Base-by-base conservation (phyloP, 768 basidiomycete genomes). In the Pisolithus orientalis region DNA sequence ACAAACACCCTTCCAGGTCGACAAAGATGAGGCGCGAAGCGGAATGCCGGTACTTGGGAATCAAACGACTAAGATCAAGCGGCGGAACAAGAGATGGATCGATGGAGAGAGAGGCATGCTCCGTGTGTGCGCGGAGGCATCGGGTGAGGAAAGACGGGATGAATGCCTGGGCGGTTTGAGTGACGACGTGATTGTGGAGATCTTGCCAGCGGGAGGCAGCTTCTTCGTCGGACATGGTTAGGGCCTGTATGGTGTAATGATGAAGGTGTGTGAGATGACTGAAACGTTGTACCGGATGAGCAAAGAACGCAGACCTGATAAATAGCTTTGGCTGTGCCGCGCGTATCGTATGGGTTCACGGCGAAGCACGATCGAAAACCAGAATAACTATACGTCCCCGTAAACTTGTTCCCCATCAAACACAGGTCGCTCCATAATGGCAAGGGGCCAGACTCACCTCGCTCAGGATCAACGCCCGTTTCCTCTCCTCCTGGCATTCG, bases 351-450 rank as follows among this genome's bases (percentile, higher is more conserved):
- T 1, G 90, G 91, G 62, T 93, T 93, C 65, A 93, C 76, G 11
- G 86, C 83, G 44, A 93, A 87, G 57, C 90, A 93, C 11, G 85
- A 87, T 39, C 90, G 74, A 72, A 94, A 94, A 13, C 91, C 90
- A 44, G 84, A 85, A 62, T 90, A 91, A 58, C 82, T 86, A 63
- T 93, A 93, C 5, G 83, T 84, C 10, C 91, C 92, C 0, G 91
- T 87, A 64, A 94, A 94, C 83, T 90, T 90, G 57, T n/a, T 47
- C 31, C 49, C 44, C 39, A 10, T 32, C 10, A 14, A 53, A 53
- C 38, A 47, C 46, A 21, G 16, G 4, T 21, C n/a, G 40, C 27
- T n/a, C 29, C 1, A 29, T 5, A 7, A 39, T 13, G 46, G 14
- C 7, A 28, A 40, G 39, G 17, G 7, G 31, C 34, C 32, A 17